A percentile compares a stretch with the other conserved stretches of the same genome.
phyloP scores from a whole-genome alignment of 495 filamentous ascomycete species.

The Lepraria neglecta region DNA sequence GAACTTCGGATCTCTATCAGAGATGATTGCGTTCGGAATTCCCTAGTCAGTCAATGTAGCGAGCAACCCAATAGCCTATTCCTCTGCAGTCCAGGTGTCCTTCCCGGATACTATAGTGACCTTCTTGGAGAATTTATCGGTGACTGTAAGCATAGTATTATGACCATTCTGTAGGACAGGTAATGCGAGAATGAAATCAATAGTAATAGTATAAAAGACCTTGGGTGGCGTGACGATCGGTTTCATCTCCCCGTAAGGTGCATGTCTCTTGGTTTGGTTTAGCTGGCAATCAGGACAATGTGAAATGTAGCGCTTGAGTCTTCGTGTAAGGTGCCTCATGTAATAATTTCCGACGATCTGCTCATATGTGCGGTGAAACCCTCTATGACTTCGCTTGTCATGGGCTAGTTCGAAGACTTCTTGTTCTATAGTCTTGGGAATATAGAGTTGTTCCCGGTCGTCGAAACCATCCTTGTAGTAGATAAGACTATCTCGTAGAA shows the following conservation, averaged over 20 bases:
- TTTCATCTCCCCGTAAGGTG: conserved; percentile 3
- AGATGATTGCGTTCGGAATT: not conserved
- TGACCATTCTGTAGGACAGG: not conserved
- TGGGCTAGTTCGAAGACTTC: not conserved
- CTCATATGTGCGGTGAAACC: not conserved
- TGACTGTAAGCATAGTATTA: not conserved
- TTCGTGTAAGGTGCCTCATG: too few relatives aligned
- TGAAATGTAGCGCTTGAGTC: conserved; percentile 6
- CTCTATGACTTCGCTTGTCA: not conserved
- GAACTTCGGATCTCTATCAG: not conserved
- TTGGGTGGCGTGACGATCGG: not conserved
- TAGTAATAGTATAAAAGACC: conserved; percentile 18
- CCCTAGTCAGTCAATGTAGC: not conserved
- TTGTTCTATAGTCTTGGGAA: not conserved
- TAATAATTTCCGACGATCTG: too few relatives aligned
- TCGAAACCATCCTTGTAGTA: not conserved
- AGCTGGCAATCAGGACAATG: conserved; percentile 18
- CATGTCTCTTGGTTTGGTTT: conserved; percentile 6
- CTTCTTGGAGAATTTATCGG: conserved; percentile 4
- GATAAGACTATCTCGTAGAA: not conserved
- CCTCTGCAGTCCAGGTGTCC: not conserved
- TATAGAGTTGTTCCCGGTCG: not conserved
- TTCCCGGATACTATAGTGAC: not conserved
- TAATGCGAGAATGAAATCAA: conserved; percentile 22
- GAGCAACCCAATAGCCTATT: conserved; percentile 15